Evolutionary conservation across 306 rosid species (phyloP).

Genomic region (Quercus ilex): DNA sequence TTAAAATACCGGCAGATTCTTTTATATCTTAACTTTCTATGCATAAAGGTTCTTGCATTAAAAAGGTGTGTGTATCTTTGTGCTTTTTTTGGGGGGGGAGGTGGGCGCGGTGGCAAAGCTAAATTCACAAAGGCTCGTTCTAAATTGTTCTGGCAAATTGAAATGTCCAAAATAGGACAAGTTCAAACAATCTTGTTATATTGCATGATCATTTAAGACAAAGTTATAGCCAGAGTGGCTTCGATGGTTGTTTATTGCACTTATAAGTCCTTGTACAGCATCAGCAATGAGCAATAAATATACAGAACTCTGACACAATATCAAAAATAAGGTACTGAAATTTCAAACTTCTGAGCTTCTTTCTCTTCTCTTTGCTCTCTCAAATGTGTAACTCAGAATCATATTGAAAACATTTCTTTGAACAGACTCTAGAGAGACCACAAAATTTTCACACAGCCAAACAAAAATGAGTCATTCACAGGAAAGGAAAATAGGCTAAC

Average conservation of each 20-base stretch:
- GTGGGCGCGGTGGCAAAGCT: neutral
- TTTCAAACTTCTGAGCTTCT: neutral
- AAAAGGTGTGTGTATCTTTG: too few species aligned
- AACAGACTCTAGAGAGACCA: neutral
- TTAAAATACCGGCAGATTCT: conserved; percentile 13
- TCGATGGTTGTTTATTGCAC: neutral
- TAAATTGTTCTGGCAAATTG: neutral
- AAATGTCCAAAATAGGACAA: neutral
- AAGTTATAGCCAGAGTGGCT: neutral
- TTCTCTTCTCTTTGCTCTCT: neutral
- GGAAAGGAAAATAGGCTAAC: neutral
- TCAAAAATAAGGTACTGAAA: neutral
- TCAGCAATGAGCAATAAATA: neutral
- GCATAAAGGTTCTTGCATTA: neutral
- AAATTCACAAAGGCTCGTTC: neutral
- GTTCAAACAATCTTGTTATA: neutral
- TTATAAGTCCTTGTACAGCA: neutral
- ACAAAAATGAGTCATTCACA: neutral
- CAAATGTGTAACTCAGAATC: neutral
- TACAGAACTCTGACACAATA: neutral
- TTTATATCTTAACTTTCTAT: conserved; percentile 15
- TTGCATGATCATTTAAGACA: neutral
- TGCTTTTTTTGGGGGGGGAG: too few species aligned
- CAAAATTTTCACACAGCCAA: neutral
- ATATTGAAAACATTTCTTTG: neutral